phyloP scores from a whole-genome alignment of 176 grass and related monocot species.

The Lolium rigidum region DNA sequence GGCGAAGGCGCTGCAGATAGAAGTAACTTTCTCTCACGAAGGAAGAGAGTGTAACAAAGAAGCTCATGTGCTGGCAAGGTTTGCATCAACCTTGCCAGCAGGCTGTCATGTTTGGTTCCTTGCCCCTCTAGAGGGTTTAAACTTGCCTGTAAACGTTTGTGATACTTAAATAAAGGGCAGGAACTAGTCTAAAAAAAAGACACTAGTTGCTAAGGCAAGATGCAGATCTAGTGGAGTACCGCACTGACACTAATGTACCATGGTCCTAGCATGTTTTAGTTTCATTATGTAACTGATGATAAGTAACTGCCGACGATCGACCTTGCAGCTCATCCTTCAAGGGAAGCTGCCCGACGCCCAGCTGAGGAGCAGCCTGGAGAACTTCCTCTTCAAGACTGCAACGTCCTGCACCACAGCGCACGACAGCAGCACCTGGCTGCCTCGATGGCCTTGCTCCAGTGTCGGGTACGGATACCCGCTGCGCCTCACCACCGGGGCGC shows the following conservation, averaged over 20 bases:
- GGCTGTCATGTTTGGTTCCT: no score
- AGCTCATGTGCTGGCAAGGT: no score
- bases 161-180: no score
- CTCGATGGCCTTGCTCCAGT: constrained; percentile 24
- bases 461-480: constrained; percentile 67
- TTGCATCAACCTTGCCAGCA: no score
- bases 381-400: constrained; percentile 55
- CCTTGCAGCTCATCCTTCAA: constrained; percentile 55
- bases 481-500: constrained; percentile 79
- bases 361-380: constrained; percentile 44
- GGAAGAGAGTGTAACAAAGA: no score
- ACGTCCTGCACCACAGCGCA: background rate
- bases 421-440: constrained; percentile 46
- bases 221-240: background rate
- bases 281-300: background rate
- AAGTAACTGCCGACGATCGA: background rate
- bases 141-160: no score
- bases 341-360: constrained; percentile 42
- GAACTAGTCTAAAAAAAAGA: no score
- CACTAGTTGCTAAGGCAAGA: constrained; percentile 71
- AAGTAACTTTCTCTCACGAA: no score
- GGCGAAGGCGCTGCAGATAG: no score
- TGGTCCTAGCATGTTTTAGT: background rate
- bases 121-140: no score
- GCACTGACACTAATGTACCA: background rate